Percentiles rank a stretch among this genome's conserved stretches.
These are phyloP conservation scores for Friedmanniomyces simplex DNA, from an alignment of 495 filamentous ascomycete species.

Conservation along the genomic window DNA sequence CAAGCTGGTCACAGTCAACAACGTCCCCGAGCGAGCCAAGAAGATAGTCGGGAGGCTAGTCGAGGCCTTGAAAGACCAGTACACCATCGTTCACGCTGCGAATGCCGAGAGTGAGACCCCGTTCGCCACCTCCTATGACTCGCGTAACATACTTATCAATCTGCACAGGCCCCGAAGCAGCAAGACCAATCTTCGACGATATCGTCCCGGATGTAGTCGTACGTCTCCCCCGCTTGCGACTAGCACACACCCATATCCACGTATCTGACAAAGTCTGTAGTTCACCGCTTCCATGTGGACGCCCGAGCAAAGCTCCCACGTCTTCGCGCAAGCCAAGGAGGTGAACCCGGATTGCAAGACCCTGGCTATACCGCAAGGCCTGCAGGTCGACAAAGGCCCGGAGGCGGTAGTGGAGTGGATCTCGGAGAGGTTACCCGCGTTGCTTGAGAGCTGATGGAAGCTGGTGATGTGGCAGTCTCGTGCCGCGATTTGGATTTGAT, in stretches of 20 bases:
- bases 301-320: slow-evolving; percentile 43
- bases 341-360: slow-evolving; percentile 44
- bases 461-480: background rate
- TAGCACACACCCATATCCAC: slow-evolving; percentile 27
- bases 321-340: slow-evolving; percentile 44
- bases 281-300: slow-evolving; percentile 65
- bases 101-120: slow-evolving; percentile 39
- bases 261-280: slow-evolving; percentile 33
- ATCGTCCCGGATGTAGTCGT: slow-evolving; percentile 10
- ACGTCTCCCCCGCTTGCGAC: slow-evolving; percentile 36
- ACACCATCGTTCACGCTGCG: slow-evolving; percentile 48
- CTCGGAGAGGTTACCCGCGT: slow-evolving; percentile 44
- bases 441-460: slow-evolving; percentile 32
- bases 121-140: slow-evolving; percentile 21
- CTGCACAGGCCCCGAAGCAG: slow-evolving; percentile 5
- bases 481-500: no score
- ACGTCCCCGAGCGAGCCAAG: slow-evolving; percentile 54
- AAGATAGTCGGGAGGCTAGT: slow-evolving; percentile 49
- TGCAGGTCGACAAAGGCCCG: slow-evolving; percentile 54
- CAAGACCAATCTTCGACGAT: slow-evolving; percentile 3
- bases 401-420: slow-evolving; percentile 58
- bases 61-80: slow-evolving; percentile 48
- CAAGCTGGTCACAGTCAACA: slow-evolving; percentile 59
- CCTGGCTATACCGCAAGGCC: slow-evolving; percentile 51
- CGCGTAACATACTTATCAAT: slow-evolving; percentile 33